Evolutionary conservation across 805 yeast species (phyloP), one percentile per base, ranked within the genome.

Genomic region (Nakazawaea wickerhamii): DNA sequence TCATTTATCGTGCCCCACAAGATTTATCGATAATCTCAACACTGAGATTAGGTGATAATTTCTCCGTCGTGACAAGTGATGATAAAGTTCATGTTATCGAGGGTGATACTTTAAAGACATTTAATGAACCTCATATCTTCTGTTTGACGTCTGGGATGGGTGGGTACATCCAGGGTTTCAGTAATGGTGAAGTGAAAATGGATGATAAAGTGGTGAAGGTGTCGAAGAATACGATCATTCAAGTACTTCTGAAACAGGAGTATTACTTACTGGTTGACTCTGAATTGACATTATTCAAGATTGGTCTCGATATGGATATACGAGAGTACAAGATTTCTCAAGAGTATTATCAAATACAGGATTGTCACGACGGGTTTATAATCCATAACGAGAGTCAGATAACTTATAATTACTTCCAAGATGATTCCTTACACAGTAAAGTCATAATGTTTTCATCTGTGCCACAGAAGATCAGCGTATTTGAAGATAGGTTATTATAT

Each of bases 181-280:
- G 19, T 11, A 14, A 36, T 19, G 40, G 40, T 10, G 19, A 11
- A 10, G 5, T 36, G 17, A 27, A 36, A 27, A 27, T 36, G 13
- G 25, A 36, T 36, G 32, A n/a, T n/a, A n/a, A n/a, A n/a, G n/a
- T n/a, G n/a, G n/a, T n/a, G n/a, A n/a, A n/a, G n/a, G 18, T 6
- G 17, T 11, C 6, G 8, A 5, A 5, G 13, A 26, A 6, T 23
- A 23, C 32, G 4, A 36, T 36, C 10, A 17, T 27, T 5, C 25
- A 36, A 13, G 14, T 36, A 4, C 4, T 36, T 28, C 25, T 36
- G 8, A 36, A 36, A 19, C 14, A 13, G 5, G 18, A 27, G 6
- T 36, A 18, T 19, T 13, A 27, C 9, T n/a, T 36, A 13, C 21
- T 18, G 18, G 25, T 36, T 13, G 40, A 36, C 19, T 36, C 33